phyloP scores from a whole-genome alignment of 345 rosid genomes.

The Clarkia xantiana region DNA sequence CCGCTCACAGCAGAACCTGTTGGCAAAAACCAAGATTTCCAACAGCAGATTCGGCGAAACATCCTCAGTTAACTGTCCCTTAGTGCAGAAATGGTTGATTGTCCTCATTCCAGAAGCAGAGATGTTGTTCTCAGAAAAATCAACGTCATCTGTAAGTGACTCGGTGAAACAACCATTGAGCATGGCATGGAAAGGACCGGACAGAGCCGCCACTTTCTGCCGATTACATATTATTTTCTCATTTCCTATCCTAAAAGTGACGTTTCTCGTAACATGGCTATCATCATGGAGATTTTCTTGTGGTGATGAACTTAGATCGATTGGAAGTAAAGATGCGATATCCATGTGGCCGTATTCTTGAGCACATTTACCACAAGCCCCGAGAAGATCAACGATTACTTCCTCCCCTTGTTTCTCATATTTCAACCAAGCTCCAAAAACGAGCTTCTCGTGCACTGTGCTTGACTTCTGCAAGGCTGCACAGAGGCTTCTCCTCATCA shows the following conservation, averaged over 20 bases:
- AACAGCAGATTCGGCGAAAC: conserved; percentile 47
- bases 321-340: conserved; percentile 39
- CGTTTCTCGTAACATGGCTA: too few species aligned
- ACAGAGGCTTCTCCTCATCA: conserved; percentile 77
- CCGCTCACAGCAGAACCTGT: conserved; percentile 78
- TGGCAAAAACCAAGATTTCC: conserved; percentile 67
- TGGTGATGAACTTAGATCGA: conserved; percentile 8
- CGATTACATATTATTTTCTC: conserved; percentile 47
- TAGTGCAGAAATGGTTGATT: conserved; percentile 59
- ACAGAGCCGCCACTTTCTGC: conserved; percentile 54
- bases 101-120: conserved; percentile 69
- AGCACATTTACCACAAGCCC: conserved; percentile 54
- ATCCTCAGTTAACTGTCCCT: conserved; percentile 28
- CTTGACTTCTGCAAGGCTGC: conserved; percentile 81
- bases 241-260: conserved; percentile 30
- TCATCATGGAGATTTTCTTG: too few species aligned
- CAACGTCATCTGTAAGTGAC: conserved; percentile 31
- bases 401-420: conserved; percentile 89
- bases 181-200: conserved; percentile 66
- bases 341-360: conserved; percentile 65
- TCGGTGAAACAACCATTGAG: conserved; percentile 65
- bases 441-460: conserved; percentile 69
- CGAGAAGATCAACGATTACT: conserved; percentile 67
- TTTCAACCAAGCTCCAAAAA: conserved; percentile 85
- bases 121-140: conserved; percentile 48